phyloP scores from a whole-genome alignment of 129 eudicot genomes.

The Oenanthe sinensis region DNA sequence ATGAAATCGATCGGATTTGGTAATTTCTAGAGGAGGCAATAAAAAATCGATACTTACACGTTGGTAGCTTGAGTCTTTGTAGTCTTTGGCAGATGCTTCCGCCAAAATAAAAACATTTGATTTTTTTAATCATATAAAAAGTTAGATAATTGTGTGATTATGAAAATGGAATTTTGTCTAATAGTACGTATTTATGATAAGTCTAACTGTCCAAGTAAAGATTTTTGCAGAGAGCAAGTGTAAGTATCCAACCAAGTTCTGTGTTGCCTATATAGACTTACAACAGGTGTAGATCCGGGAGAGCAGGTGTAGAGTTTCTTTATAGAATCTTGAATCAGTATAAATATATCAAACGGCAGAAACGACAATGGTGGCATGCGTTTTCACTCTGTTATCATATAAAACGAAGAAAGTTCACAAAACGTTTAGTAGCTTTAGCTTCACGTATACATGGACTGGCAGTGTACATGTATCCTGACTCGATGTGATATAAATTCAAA shows the following conservation, averaged over 20 bases:
- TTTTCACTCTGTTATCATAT: neutral
- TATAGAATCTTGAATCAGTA: neutral
- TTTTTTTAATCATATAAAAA: neutral
- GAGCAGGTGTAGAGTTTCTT: neutral
- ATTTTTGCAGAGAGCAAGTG: neutral
- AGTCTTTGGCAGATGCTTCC: neutral
- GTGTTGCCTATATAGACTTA: neutral
- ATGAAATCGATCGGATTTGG: neutral
- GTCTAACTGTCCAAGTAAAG: neutral
- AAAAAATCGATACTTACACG: neutral
- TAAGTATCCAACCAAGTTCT: neutral
- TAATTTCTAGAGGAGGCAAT: neutral
- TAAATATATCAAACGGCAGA: conserved; percentile 3
- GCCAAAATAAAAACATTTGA: neutral
- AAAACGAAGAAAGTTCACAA: neutral
- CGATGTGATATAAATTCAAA: neutral
- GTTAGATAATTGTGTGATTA: neutral
- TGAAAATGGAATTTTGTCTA: neutral
- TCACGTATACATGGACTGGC: neutral
- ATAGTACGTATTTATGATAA: neutral
- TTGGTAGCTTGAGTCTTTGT: neutral
- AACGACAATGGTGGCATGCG: neutral
- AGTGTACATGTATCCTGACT: neutral
- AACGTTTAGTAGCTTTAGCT: neutral
- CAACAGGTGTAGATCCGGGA: neutral